phyloP scores from a whole-genome alignment of 768 basidiomycete species.

The Mrakia blollopis region DNA sequence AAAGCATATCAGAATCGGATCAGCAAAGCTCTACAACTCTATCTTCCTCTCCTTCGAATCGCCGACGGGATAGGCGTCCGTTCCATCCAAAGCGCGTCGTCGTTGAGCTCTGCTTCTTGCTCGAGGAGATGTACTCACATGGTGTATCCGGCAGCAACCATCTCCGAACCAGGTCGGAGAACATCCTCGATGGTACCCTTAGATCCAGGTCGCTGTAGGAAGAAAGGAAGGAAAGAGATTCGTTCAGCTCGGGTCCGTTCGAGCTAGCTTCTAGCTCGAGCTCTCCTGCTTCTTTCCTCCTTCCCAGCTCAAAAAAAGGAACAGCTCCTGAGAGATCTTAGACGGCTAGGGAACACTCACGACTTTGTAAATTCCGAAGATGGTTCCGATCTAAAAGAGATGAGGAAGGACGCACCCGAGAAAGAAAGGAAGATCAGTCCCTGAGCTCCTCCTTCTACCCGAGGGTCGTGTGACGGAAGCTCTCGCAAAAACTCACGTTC shows the following conservation, averaged over 20 bases:
- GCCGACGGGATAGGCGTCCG: no score
- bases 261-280: not conserved
- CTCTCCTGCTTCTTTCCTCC: not conserved
- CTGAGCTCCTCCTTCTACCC: not conserved
- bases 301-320: not conserved
- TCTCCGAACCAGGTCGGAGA: conserved; percentile 84
- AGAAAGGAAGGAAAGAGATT: not conserved
- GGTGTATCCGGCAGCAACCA: conserved; percentile 97
- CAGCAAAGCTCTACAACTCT: no score
- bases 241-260: not conserved
- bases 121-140: conserved; percentile 56
- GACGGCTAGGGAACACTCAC: conserved; percentile 51
- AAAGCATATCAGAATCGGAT: not conserved
- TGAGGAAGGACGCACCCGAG: not conserved
- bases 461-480: not conserved
- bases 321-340: no score
- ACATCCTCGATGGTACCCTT: conserved; percentile 79
- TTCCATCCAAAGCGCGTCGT: not conserved
- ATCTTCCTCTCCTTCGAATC: no score
- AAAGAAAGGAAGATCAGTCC: not conserved
- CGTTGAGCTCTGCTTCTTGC: not conserved
- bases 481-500: conserved; percentile 54
- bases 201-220: conserved; percentile 63
- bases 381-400: conserved; percentile 51
- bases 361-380: conserved; percentile 92